Conservation (phyloP, 345 rosid species). For the Citrus medica region DNA sequence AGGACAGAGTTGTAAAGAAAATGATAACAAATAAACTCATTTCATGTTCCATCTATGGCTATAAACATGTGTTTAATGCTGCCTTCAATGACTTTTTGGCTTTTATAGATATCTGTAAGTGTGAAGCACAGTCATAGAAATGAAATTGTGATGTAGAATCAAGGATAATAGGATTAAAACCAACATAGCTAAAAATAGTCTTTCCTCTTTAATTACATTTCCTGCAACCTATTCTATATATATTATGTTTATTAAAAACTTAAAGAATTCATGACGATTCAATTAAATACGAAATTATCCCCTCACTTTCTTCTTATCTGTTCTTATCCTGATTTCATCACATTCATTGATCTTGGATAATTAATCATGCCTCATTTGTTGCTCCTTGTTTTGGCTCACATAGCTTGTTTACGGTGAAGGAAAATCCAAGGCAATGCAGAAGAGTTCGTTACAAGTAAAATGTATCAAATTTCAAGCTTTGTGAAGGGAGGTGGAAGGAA, state of each 20-base stretch:
- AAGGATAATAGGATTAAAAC: neutral
- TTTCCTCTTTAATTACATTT: constrained; percentile 12
- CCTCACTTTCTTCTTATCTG: neutral
- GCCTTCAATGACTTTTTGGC: neutral
- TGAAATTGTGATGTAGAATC: too few relatives aligned
- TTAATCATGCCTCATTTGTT: neutral
- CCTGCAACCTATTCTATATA: constrained; percentile 7
- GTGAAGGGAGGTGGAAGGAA: neutral
- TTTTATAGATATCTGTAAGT: neutral
- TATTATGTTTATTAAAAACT: constrained; percentile 8
- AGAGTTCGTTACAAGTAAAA: neutral
- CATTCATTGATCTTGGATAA: neutral
- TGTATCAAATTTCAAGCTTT: neutral
- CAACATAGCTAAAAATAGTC: constrained; percentile 5
- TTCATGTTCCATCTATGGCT: neutral
- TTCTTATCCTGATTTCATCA: neutral
- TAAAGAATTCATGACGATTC: neutral
- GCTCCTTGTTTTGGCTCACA: neutral
- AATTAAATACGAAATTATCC: neutral
- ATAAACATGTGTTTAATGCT: neutral
- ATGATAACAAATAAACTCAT: neutral
- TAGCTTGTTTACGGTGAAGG: neutral
- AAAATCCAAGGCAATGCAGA: neutral
- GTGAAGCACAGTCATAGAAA: neutral
- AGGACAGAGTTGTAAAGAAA: neutral